phyloP scores from a whole-genome alignment of 495 filamentous ascomycete genomes.

The Penicillium antarcticum region DNA sequence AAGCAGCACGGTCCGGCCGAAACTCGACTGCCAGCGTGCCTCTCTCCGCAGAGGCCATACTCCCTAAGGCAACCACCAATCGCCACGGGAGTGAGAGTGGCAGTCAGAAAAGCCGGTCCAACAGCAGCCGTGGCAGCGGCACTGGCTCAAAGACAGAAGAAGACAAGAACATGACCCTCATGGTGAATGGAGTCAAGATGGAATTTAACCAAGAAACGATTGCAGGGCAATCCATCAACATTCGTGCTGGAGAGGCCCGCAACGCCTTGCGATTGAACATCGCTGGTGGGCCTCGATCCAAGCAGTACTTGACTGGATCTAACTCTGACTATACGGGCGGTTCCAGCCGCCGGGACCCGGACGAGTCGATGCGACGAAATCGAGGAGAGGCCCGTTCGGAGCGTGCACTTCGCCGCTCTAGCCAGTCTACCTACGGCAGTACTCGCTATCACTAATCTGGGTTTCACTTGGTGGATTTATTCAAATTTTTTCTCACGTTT shows the following conservation, averaged over 20 bases:
- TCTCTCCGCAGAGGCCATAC: slow-evolving; percentile 34
- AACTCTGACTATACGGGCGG: slow-evolving; percentile 33
- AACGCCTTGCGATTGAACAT: slow-evolving; percentile 36
- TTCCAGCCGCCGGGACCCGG: slow-evolving; percentile 26
- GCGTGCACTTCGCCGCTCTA: slow-evolving; percentile 36
- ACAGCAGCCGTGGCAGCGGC: slow-evolving; percentile 44
- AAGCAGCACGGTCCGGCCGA: slow-evolving; percentile 31
- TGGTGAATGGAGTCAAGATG: slow-evolving; percentile 42
- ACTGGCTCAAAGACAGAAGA: slow-evolving; percentile 32
- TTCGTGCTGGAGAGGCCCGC: slow-evolving; percentile 39
- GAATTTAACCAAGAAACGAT: slow-evolving; percentile 36
- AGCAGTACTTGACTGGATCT: slow-evolving; percentile 32
- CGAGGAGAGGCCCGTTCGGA: slow-evolving; percentile 38
- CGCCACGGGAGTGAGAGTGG: slow-evolving; percentile 40
- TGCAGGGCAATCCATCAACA: slow-evolving; percentile 38
- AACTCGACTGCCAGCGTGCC: slow-evolving; percentile 20
- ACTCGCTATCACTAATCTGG: slow-evolving; percentile 13
- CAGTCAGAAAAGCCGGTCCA: slow-evolving; percentile 45
- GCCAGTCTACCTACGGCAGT: slow-evolving; percentile 36
- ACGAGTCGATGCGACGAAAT: slow-evolving; percentile 26
- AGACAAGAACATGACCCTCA: slow-evolving; percentile 41
- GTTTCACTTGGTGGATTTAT: not conserved
- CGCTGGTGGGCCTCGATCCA: slow-evolving; percentile 31
- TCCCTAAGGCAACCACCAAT: slow-evolving; percentile 27
- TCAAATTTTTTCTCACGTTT: not conserved